Evolutionary conservation across 2,329 filamentous ascomycete genomes (phyloP).

Genomic region (Colletotrichum melonis): DNA sequence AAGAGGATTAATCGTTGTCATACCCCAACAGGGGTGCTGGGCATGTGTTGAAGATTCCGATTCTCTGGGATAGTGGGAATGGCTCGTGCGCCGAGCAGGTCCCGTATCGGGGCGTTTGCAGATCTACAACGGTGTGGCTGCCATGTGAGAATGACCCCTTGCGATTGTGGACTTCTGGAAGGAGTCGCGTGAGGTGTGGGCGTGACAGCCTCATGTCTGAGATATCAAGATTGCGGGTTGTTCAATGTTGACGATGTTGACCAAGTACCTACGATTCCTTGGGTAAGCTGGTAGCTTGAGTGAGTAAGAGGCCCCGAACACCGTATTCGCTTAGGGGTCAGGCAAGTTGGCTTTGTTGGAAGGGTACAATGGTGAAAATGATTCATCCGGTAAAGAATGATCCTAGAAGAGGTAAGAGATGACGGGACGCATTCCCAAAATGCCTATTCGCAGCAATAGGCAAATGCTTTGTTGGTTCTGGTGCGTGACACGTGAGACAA

Average conservation of each 20-base stretch:
- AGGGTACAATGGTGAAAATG: neutral
- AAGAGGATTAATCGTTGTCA: conserved; percentile 1
- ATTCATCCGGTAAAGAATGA: neutral
- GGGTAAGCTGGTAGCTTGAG: neutral
- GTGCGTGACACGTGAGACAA: neutral
- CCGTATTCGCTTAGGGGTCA: neutral
- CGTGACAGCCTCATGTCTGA: neutral
- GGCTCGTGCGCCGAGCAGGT: neutral
- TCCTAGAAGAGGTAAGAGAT: neutral
- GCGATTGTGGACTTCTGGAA: neutral
- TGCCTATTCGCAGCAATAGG: neutral
- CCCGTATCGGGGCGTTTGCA: neutral
- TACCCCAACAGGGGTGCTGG: conserved; percentile 8
- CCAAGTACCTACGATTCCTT: neutral
- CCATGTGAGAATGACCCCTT: neutral
- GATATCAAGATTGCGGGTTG: neutral
- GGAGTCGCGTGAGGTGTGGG: neutral
- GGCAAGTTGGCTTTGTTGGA: neutral
- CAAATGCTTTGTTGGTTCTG: neutral
- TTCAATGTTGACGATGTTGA: neutral
- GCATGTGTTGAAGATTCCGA: conserved; percentile 10
- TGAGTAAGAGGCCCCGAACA: too few relatives aligned
- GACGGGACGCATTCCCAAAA: neutral
- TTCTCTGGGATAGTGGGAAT: neutral
- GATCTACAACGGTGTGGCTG: conserved; percentile 8